Evolutionary conservation across 2,329 filamentous ascomycete genomes (phyloP).

Genomic region (Claviceps citrina): DNA sequence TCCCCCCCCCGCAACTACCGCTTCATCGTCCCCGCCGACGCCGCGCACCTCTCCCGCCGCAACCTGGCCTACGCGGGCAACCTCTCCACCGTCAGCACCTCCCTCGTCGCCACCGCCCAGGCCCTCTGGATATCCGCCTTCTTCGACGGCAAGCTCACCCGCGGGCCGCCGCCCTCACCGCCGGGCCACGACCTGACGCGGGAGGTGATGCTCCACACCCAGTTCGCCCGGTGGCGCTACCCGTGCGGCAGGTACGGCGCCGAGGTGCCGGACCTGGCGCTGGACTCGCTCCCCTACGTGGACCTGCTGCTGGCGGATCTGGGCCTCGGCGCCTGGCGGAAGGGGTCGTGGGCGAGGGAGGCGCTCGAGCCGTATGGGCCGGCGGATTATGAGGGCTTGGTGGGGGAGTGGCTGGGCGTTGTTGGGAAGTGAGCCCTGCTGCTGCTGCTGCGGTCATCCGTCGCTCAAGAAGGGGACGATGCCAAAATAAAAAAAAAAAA

Average conservation of each 20-base stretch:
- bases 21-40: constrained; percentile 1
- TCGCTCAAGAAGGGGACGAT: too few relatives aligned
- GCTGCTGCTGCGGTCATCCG: too few relatives aligned
- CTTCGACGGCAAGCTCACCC: constrained; percentile 1
- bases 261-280: constrained; percentile 52
- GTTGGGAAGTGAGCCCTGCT: too few relatives aligned
- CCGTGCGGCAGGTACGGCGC: constrained; percentile 44
- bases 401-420: constrained; percentile 2
- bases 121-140: constrained; percentile 2
- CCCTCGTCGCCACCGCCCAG: background rate
- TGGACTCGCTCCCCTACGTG: constrained; percentile 38
- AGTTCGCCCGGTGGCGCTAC: constrained; percentile 57
- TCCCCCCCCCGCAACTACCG: background rate
- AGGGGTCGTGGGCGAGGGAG: constrained; percentile 6
- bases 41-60: background rate
- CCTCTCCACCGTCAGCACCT: background rate
- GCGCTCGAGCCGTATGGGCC: constrained; percentile 9
- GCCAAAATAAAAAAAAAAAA: too few relatives aligned
- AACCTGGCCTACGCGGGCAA: constrained; percentile 1
- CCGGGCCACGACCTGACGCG: constrained; percentile 22
- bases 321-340: constrained; percentile 30
- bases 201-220: constrained; percentile 46
- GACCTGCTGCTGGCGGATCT: constrained; percentile 46
- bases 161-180: background rate
- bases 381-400: constrained; percentile 1